Evolutionary conservation across 2,329 filamentous ascomycete species (phyloP).

Genomic region (Fusarium palustre): DNA sequence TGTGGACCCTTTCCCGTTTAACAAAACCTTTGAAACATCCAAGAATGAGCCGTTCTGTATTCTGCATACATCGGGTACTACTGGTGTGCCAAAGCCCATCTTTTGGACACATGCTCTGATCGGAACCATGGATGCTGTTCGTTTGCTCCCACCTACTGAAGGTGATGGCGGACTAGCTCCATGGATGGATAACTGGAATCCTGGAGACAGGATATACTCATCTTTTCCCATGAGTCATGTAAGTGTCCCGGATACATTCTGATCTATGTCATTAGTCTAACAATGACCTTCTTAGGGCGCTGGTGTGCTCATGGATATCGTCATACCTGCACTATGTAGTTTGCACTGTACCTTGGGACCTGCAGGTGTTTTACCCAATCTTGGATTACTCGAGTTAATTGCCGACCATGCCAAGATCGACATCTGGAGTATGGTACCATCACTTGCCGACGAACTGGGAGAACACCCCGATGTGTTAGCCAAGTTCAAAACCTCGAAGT

Average conservation of each 20-base stretch:
- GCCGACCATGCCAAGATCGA: constrained; percentile 52
- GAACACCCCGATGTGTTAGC: constrained; percentile 48
- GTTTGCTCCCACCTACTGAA: constrained; percentile 49
- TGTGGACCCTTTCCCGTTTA: constrained; percentile 44
- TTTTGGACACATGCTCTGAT: constrained; percentile 50
- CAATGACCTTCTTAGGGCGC: constrained; percentile 46
- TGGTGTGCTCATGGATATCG: constrained; percentile 56
- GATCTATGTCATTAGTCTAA: fast-evolving
- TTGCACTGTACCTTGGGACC: constrained; percentile 55
- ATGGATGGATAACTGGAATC: constrained; percentile 42
- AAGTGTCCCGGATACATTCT: neutral
- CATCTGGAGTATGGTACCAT: constrained; percentile 55
- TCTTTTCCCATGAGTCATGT: constrained; percentile 37
- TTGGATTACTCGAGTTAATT: constrained; percentile 51
- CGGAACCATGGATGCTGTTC: constrained; percentile 53
- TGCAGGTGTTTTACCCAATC: constrained; percentile 50
- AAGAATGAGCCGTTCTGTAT: constrained; percentile 52
- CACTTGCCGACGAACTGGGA: constrained; percentile 51
- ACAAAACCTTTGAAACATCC: constrained; percentile 50
- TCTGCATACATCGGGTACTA: constrained; percentile 58
- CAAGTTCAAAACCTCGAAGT: constrained; percentile 50
- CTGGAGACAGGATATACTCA: constrained; percentile 49
- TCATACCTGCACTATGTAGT: constrained; percentile 53
- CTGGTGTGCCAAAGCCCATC: constrained; percentile 58
- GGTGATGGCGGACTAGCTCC: constrained; percentile 44